phyloP scores from a whole-genome alignment of 2,329 filamentous ascomycete species.

The Ascosphaera pollenicola region DNA sequence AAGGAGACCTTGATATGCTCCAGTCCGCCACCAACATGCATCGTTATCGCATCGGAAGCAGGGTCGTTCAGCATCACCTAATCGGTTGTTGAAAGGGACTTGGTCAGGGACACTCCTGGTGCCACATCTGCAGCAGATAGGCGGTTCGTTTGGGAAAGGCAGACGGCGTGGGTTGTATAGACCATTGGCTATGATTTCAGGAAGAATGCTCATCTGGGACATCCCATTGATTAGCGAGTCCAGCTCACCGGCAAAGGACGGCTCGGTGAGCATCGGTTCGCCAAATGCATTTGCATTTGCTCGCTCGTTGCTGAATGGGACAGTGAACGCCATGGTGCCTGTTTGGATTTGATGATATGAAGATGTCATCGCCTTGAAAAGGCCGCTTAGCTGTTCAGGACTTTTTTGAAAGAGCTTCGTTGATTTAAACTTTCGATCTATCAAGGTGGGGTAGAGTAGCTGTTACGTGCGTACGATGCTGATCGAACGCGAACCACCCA shows the following conservation, averaged over 20 bases:
- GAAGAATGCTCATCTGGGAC: not conserved
- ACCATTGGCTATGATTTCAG: not conserved
- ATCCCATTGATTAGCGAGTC: not conserved
- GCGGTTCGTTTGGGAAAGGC: not conserved
- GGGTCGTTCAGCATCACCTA: not conserved
- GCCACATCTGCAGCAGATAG: not conserved
- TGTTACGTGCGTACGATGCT: too few species aligned
- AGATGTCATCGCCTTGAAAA: too few species aligned
- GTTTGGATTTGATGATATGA: too few species aligned
- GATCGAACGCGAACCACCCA: too few species aligned
- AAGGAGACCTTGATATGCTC: not conserved
- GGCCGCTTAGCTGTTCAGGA: too few species aligned
- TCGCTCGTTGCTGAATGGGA: not conserved
- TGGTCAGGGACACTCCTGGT: not conserved
- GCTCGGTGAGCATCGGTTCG: not conserved
- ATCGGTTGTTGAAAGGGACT: not conserved
- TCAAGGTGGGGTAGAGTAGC: too few species aligned
- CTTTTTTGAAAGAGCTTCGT: too few species aligned
- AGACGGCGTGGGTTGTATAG: not conserved
- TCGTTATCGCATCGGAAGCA: not conserved
- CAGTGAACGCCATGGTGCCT: not conserved
- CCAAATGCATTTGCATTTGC: not conserved
- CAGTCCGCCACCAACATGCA: not conserved
- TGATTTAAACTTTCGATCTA: too few species aligned
- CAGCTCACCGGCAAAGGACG: not conserved